These are phyloP conservation scores for Lentinula novae-zelandiae DNA, from an alignment of 1,284 basidiomycete genomes.

Conservation along the genomic window DNA sequence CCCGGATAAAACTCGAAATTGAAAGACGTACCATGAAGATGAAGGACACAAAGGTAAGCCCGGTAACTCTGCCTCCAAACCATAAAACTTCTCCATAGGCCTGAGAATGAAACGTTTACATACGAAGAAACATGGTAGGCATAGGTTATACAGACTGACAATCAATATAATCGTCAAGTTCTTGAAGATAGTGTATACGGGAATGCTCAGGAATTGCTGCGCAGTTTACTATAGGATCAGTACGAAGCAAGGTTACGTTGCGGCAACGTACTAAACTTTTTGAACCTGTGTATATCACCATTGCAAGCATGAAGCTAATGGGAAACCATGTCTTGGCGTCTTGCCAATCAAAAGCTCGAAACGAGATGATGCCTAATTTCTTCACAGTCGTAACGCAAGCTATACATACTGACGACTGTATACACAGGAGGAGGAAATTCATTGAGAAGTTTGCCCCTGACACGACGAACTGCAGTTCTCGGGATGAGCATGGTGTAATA, in stretches of 20 bases:
- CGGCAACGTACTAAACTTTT: slow-evolving; percentile 80
- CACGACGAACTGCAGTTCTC: slow-evolving; percentile 75
- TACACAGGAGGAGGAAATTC: slow-evolving; percentile 93
- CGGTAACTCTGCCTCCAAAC: slow-evolving; percentile 91
- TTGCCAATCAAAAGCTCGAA: slow-evolving; percentile 80
- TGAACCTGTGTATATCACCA: slow-evolving; percentile 97
- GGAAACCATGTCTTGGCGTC: slow-evolving; percentile 96
- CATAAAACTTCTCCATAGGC: slow-evolving; percentile 98
- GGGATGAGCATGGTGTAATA: neutral
- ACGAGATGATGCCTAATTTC: slow-evolving; percentile 80
- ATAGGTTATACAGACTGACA: slow-evolving; percentile 40
- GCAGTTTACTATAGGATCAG: neutral
- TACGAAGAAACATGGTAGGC: neutral
- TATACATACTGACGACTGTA: slow-evolving; percentile 89
- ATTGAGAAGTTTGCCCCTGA: slow-evolving; percentile 93
- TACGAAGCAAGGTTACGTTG: slow-evolving; percentile 2
- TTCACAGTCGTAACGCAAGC: slow-evolving; percentile 75
- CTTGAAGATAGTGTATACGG: slow-evolving; percentile 98
- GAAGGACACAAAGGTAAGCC: slow-evolving; percentile 87
- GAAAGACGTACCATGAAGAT: slow-evolving; percentile 76
- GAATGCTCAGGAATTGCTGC: slow-evolving; percentile 91
- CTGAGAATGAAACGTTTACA: slow-evolving; percentile 30
- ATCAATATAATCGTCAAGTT: slow-evolving; percentile 99
- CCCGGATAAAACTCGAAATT: neutral
- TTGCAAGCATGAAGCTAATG: slow-evolving; percentile 88